A percentile compares a stretch with the other conserved stretches of the same genome.
These are phyloP conservation scores for Gnomoniopsis smithogilvyi DNA, from an alignment of 2,329 filamentous ascomycete species.

Conservation along the genomic window DNA sequence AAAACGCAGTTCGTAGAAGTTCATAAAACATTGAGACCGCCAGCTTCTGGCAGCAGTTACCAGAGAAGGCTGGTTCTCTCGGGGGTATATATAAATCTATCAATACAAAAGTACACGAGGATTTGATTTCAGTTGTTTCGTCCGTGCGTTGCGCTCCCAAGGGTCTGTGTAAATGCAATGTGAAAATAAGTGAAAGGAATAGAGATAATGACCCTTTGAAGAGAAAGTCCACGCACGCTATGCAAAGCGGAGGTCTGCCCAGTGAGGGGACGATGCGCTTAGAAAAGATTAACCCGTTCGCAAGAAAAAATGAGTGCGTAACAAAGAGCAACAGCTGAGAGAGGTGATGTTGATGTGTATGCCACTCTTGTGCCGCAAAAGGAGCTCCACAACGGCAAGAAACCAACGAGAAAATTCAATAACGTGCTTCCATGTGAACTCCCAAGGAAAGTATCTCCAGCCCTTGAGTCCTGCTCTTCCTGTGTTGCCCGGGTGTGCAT, in stretches of 20 bases:
- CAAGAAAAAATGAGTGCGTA: neutral
- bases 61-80: neutral
- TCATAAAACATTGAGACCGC: neutral
- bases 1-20: constrained; percentile 2
- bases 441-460: neutral
- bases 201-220: neutral
- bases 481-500: neutral
- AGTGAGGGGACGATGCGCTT: neutral
- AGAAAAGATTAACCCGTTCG: neutral
- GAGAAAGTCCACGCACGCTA: neutral
- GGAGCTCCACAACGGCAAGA: neutral
- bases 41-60: neutral
- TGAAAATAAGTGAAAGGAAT: neutral
- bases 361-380: neutral
- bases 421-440: neutral
- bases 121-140: neutral
- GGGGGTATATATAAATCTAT: constrained; percentile 3
- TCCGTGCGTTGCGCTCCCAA: neutral
- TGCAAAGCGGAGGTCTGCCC: neutral
- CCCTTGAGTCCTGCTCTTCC: neutral
- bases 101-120: neutral
- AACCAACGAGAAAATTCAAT: neutral
- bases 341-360: neutral
- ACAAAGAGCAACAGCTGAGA: neutral
- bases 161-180: neutral